Evolutionary conservation across 805 yeast species (phyloP).

Genomic region (Candida ovalis): DNA sequence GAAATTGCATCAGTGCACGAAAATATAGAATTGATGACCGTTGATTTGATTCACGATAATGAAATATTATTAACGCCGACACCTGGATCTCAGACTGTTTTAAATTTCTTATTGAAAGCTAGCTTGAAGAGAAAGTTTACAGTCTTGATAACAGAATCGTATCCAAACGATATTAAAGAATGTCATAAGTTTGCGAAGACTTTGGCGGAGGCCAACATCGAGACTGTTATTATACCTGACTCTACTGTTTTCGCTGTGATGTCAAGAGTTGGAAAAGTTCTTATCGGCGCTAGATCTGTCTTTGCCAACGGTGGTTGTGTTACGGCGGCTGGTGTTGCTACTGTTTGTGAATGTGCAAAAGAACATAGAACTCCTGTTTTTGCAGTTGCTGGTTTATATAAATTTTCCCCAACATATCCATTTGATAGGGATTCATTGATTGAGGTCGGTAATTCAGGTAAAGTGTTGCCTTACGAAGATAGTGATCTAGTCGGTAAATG

Average conservation of each 20-base stretch:
- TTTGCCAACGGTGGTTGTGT: conserved; percentile 96
- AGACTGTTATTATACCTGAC: conserved; percentile 89
- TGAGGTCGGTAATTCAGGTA: conserved; percentile 93
- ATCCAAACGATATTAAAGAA: conserved; percentile 77
- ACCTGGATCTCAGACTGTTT: conserved; percentile 84
- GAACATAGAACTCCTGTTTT: conserved; percentile 95
- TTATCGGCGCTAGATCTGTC: conserved; percentile 87
- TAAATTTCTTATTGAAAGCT: conserved; percentile 82
- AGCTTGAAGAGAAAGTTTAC: conserved; percentile 87
- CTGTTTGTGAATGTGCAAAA: conserved; percentile 93
- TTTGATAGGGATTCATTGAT: conserved; percentile 78
- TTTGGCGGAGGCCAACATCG: conserved; percentile 81
- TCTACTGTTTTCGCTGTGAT: conserved; percentile 90
- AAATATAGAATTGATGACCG: conserved; percentile 85
- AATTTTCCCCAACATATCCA: conserved; percentile 89
- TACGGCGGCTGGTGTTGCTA: conserved; percentile 84
- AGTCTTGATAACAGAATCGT: conserved; percentile 86
- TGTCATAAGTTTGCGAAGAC: conserved; percentile 79
- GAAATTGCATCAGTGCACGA: conserved; percentile 88
- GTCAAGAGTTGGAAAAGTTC: conserved; percentile 96
- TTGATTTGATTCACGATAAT: conserved; percentile 91
- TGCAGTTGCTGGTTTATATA: conserved; percentile 91
- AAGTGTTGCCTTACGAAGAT: conserved; percentile 74
- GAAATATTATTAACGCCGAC: conserved; percentile 88
- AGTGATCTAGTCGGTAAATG: conserved; percentile 65